Conservation (phyloP, 2,329 filamentous ascomycete genomes). For the Colletotrichum australisinense region DNA sequence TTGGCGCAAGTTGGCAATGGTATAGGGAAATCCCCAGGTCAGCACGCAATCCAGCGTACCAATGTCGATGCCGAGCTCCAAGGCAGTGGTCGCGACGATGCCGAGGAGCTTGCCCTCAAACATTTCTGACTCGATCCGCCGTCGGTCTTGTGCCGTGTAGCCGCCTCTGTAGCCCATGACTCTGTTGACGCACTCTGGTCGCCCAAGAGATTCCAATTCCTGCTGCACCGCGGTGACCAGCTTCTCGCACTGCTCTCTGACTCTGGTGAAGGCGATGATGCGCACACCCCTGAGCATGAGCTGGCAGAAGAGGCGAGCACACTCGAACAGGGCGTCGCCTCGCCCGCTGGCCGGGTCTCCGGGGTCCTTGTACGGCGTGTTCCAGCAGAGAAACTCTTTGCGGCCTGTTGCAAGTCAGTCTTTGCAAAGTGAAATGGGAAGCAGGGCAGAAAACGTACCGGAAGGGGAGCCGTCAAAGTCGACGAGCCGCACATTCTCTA, state of each 20-base stretch:
- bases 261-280: conserved; percentile 91
- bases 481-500: conserved; percentile 82
- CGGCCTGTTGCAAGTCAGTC: conserved; percentile 60
- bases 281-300: conserved; percentile 88
- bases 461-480: conserved; percentile 95
- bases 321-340: conserved; percentile 84
- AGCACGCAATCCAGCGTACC: conserved; percentile 93
- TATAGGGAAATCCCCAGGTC: conserved; percentile 94
- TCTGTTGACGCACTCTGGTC: conserved; percentile 78
- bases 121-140: conserved; percentile 94
- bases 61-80: conserved; percentile 96
- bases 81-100: conserved; percentile 91
- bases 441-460: conserved; percentile 29
- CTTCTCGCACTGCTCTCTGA: conserved; percentile 89
- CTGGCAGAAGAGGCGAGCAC: conserved; percentile 91
- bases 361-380: conserved; percentile 93
- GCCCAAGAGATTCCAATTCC: conserved; percentile 79
- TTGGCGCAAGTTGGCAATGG: conserved; percentile 92
- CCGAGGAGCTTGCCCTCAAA: conserved; percentile 94
- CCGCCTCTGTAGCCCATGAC: conserved; percentile 97
- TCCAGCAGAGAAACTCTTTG: conserved; percentile 98
- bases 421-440: not conserved
- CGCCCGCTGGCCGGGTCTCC: conserved; percentile 87
- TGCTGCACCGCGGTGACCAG: conserved; percentile 83
- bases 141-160: conserved; percentile 90